Evolutionary conservation across 805 yeast species (phyloP).

Genomic region (Kodamaea kakaduensis): DNA sequence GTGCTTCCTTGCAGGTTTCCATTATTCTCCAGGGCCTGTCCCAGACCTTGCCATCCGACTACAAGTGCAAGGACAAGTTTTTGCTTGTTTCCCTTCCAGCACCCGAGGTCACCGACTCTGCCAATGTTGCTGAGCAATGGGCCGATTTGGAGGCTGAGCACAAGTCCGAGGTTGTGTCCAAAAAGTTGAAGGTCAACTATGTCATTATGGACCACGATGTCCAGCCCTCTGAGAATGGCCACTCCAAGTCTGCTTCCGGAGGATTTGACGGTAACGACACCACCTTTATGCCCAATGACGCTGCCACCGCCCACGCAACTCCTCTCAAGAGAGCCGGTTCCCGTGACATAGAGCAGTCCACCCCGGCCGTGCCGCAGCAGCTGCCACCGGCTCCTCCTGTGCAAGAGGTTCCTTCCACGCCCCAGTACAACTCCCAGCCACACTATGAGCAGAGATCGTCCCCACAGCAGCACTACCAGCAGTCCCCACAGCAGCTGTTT

Average conservation of each 20-base stretch:
- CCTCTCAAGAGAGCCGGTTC: slow-evolving; percentile 9
- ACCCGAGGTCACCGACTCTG: slow-evolving; percentile 51
- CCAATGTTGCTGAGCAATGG: slow-evolving; percentile 70
- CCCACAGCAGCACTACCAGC: slow-evolving; percentile 9
- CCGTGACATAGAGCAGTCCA: slow-evolving; percentile 6
- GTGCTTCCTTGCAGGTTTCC: slow-evolving; percentile 65
- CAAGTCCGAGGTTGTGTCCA: slow-evolving; percentile 53
- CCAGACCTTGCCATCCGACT: slow-evolving; percentile 68
- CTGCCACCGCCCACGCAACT: slow-evolving; percentile 13
- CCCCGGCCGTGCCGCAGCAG: slow-evolving; percentile 7
- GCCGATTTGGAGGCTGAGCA: slow-evolving; percentile 59
- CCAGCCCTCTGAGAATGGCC: slow-evolving; percentile 15
- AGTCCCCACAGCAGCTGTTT: slow-evolving; percentile 9
- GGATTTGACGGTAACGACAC: slow-evolving; percentile 12
- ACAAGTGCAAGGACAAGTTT: slow-evolving; percentile 88
- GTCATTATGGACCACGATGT: slow-evolving; percentile 29
- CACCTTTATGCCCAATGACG: slow-evolving; percentile 11
- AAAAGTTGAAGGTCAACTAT: slow-evolving; percentile 64
- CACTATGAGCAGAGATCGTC: slow-evolving; percentile 4
- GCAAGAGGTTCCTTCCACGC: slow-evolving; percentile 8
- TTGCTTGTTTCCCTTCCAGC: slow-evolving; percentile 83
- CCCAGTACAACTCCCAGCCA: slow-evolving; percentile 6
- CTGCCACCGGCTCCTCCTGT: slow-evolving; percentile 9
- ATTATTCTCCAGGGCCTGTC: slow-evolving; percentile 82
- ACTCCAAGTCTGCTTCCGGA: slow-evolving; percentile 18